phyloP scores from a whole-genome alignment of 805 yeast species.

The Starmerella etchellsii region DNA sequence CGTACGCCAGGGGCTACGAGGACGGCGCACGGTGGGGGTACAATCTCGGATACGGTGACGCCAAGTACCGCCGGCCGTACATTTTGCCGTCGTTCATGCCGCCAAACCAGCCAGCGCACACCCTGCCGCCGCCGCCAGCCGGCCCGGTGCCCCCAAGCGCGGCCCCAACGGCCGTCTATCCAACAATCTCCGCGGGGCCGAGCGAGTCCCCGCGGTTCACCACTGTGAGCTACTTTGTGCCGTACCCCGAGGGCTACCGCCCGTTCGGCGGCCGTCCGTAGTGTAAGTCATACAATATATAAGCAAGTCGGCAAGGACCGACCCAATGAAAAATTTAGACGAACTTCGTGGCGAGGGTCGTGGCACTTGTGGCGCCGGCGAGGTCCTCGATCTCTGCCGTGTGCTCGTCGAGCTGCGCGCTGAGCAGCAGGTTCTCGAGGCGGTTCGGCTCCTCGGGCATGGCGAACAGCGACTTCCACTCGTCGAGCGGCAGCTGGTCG shows the following conservation, averaged over 20 bases:
- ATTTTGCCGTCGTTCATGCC: not conserved
- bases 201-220: slow-evolving; percentile 5
- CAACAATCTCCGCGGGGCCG: too few species aligned
- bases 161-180: too few species aligned
- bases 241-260: slow-evolving; percentile 4
- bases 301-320: too few species aligned
- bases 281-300: too few species aligned
- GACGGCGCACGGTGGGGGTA: slow-evolving; percentile 15
- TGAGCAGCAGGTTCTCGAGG: slow-evolving; percentile 53
- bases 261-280: too few species aligned
- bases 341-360: slow-evolving; percentile 9
- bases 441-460: slow-evolving; percentile 66
- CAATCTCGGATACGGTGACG: slow-evolving; percentile 12
- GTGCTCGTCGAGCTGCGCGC: slow-evolving; percentile 55
- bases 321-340: too few species aligned
- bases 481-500: slow-evolving; percentile 36
- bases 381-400: slow-evolving; percentile 60
- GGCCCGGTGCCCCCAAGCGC: too few species aligned
- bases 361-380: slow-evolving; percentile 31
- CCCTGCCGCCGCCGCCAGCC: too few species aligned
- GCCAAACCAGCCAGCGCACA: too few species aligned
- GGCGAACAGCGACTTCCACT: slow-evolving; percentile 54
- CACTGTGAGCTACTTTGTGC: slow-evolving; percentile 13
- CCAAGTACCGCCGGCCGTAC: not conserved
- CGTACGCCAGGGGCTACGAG: slow-evolving; percentile 5